These are phyloP conservation scores for Jaltomata sinuosa DNA, from an alignment of 257 asterid species.

Conservation along the genomic window DNA sequence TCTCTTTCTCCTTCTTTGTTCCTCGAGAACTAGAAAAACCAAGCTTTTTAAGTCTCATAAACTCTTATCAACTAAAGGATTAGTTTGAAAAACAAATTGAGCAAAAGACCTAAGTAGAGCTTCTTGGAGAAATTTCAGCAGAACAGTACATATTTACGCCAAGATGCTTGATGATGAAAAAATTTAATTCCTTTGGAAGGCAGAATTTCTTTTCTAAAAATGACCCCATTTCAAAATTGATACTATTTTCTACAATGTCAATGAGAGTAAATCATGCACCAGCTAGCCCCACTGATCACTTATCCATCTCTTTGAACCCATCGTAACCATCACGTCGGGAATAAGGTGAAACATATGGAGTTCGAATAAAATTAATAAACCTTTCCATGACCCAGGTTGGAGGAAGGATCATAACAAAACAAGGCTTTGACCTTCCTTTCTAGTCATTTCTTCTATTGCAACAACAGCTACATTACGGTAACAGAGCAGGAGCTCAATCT, in stretches of 20 bases:
- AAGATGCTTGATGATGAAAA: slow-evolving; percentile 62
- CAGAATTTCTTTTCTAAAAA: slow-evolving; percentile 63
- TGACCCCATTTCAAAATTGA: slow-evolving; percentile 57
- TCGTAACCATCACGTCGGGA: slow-evolving; percentile 9
- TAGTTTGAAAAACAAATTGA: not conserved
- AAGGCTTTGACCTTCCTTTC: slow-evolving; percentile 32
- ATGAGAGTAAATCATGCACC: slow-evolving; percentile 68
- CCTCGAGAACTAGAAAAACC: not conserved
- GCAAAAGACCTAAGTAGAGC: slow-evolving; percentile 36
- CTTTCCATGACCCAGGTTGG: slow-evolving; percentile 58
- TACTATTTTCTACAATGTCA: slow-evolving; percentile 70
- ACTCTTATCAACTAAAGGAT: not conserved
- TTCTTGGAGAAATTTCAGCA: slow-evolving; percentile 18
- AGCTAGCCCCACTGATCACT: slow-evolving; percentile 41
- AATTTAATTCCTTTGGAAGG: slow-evolving; percentile 54
- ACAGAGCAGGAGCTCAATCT: slow-evolving; percentile 35
- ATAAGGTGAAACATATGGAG: slow-evolving; percentile 74
- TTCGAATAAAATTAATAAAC: slow-evolving; percentile 59
- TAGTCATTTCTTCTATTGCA: slow-evolving; percentile 41
- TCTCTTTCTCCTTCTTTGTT: too few relatives aligned
- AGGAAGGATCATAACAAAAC: slow-evolving; percentile 63
- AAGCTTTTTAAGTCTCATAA: not conserved
- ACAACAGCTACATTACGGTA: slow-evolving; percentile 50
- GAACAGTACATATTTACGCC: slow-evolving; percentile 19
- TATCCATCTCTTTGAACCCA: too few relatives aligned